Evolutionary conservation across 495 filamentous ascomycete species (phyloP).

Genomic region (Pseudoneurospora amorphoporcata): DNA sequence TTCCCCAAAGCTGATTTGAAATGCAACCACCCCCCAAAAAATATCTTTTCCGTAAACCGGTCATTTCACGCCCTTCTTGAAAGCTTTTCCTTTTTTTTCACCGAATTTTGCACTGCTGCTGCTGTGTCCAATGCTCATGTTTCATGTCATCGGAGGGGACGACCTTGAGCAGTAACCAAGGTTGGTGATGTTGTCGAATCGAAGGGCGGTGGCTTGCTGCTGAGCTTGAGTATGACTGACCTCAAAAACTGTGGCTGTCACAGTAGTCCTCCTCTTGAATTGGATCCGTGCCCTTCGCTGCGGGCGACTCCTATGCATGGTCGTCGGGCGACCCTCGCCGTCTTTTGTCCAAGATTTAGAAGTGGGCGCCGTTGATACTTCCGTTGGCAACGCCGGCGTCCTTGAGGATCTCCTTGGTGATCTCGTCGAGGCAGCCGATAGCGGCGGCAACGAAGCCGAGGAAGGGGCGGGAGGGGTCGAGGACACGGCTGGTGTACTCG

Average conservation of each 20-base stretch:
- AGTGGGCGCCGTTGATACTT: not conserved
- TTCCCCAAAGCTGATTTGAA: not conserved
- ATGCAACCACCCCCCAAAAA: not conserved
- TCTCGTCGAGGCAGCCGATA: conserved; percentile 46
- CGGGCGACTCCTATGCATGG: not conserved
- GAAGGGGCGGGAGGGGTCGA: conserved; percentile 62
- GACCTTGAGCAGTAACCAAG: not conserved
- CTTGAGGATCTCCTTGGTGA: conserved; percentile 15
- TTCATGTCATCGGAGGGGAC: not conserved
- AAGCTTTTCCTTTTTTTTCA: not conserved
- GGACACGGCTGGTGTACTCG: conserved; percentile 10
- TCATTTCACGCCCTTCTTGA: not conserved
- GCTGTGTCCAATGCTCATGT: not conserved
- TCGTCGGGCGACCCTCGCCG: not conserved
- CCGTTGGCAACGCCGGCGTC: not conserved
- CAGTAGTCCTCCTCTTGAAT: not conserved
- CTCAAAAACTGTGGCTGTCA: not conserved
- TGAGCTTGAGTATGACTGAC: not conserved
- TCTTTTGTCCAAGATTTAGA: not conserved
- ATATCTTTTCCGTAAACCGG: not conserved
- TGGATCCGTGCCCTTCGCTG: not conserved
- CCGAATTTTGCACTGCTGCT: not conserved
- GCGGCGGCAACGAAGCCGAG: conserved; percentile 80
- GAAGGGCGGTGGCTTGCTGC: not conserved
- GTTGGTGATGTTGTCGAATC: not conserved